Conservation (phyloP, 805 yeast genomes). For the Candida alai region DNA sequence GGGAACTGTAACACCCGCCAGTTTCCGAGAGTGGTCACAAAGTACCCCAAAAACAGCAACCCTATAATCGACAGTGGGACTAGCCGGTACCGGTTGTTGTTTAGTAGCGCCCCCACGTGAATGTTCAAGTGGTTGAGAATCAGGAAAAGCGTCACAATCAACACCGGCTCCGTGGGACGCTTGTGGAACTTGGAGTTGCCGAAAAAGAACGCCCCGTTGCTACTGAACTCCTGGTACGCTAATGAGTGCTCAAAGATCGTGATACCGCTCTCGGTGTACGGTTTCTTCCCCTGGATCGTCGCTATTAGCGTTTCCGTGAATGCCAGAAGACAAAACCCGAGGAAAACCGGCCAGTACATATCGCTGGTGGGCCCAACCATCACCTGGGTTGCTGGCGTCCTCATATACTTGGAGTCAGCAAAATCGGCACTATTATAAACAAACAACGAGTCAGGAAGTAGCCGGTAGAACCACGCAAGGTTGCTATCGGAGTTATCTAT, state of each 20-base stretch:
- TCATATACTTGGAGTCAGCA: constrained; percentile 24
- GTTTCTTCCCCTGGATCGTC: constrained; percentile 50
- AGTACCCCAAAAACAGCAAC: constrained; percentile 43
- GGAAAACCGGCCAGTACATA: constrained; percentile 55
- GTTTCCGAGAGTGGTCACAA: constrained; percentile 30
- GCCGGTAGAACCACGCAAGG: constrained; percentile 12
- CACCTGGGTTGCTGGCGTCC: constrained; percentile 23
- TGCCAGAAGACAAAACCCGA: constrained; percentile 56
- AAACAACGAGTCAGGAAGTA: constrained; percentile 17
- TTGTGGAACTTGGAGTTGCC: constrained; percentile 15
- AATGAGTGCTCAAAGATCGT: constrained; percentile 73
- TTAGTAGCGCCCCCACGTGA: constrained; percentile 59
- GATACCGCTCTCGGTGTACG: constrained; percentile 62
- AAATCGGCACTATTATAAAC: constrained; percentile 21
- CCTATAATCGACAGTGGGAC: constrained; percentile 64
- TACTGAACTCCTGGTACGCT: constrained; percentile 69
- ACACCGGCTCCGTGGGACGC: constrained; percentile 51
- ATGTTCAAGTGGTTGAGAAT: constrained; percentile 55
- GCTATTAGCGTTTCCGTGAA: constrained; percentile 64
- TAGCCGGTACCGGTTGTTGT: constrained; percentile 51
- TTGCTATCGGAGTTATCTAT: constrained; percentile 8
- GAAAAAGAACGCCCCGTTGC: constrained; percentile 26
- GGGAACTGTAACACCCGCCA: constrained; percentile 51
- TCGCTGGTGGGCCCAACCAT: constrained; percentile 48
- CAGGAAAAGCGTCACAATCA: constrained; percentile 52